A percentile compares a stretch with the other conserved stretches of the same genome.
Conservation (phyloP, 163 green algal species). For the Botryococcus braunii region DNA sequence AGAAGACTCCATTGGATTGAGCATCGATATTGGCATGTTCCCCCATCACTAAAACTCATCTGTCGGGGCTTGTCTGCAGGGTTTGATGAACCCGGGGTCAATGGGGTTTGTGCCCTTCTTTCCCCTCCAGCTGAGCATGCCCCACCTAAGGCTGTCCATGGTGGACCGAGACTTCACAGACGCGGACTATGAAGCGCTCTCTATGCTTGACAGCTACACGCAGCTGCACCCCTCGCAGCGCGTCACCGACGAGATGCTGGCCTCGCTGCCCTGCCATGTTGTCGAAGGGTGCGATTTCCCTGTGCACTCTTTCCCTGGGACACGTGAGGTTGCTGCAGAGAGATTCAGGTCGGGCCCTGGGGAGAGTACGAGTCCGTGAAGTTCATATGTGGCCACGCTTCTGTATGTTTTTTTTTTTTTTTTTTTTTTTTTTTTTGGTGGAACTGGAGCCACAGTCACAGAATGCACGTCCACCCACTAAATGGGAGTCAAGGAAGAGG, state of each 20-base stretch:
- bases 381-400: neutral
- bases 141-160: neutral
- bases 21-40: neutral
- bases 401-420: too few relatives aligned
- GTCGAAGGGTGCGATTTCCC: too few relatives aligned
- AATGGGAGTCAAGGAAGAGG: too few relatives aligned
- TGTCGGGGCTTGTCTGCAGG: slow-evolving; percentile 1
- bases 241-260: neutral
- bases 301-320: too few relatives aligned
- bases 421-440: too few relatives aligned
- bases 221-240: neutral
- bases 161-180: neutral
- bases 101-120: neutral
- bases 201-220: neutral
- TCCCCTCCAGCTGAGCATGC: neutral
- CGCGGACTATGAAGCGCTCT: slow-evolving; percentile 2
- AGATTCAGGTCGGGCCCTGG: neutral
- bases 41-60: neutral
- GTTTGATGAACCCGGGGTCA: neutral
- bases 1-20: neutral
- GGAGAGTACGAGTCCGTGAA: neutral
- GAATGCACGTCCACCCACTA: too few relatives aligned
- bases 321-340: too few relatives aligned
- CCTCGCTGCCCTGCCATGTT: neutral
- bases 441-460: too few relatives aligned